Percentiles rank a stretch among this genome's conserved stretches.
Evolutionary conservation across 345 rosid genomes (phyloP).

Genomic region (Moricandia arvensis): DNA sequence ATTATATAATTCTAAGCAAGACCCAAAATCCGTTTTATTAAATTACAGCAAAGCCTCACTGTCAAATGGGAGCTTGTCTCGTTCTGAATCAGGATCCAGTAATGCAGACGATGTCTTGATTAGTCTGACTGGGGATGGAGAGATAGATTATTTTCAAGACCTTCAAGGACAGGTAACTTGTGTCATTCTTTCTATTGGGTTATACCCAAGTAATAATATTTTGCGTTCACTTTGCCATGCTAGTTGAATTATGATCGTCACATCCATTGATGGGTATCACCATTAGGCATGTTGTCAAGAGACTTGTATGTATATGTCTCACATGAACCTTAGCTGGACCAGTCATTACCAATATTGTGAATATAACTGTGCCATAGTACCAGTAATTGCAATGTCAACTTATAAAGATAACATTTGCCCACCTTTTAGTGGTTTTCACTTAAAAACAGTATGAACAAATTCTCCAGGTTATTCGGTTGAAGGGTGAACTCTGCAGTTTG

Average conservation of each 20-base stretch:
- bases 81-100: constrained; percentile 69
- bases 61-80: constrained; percentile 59
- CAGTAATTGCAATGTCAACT: constrained; percentile 1
- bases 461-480: constrained; percentile 77
- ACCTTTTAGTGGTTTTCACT: not conserved
- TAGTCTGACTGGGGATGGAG: constrained; percentile 63
- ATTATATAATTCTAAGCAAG: constrained; percentile 72
- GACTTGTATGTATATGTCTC: too few relatives aligned
- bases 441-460: not conserved
- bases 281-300: too few relatives aligned
- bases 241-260: too few relatives aligned
- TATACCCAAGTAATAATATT: too few relatives aligned
- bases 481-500: constrained; percentile 80
- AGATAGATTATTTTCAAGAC: constrained; percentile 66
- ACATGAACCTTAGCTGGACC: too few relatives aligned
- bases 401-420: not conserved
- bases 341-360: not conserved
- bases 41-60: constrained; percentile 48
- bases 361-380: not conserved
- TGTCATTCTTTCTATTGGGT: constrained; percentile 15
- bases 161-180: constrained; percentile 83
- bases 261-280: too few relatives aligned
- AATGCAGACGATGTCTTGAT: constrained; percentile 66
- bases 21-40: constrained; percentile 59
- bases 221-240: too few relatives aligned